phyloP scores from a whole-genome alignment of 768 basidiomycete species.

The Suillus fuscotomentosus region DNA sequence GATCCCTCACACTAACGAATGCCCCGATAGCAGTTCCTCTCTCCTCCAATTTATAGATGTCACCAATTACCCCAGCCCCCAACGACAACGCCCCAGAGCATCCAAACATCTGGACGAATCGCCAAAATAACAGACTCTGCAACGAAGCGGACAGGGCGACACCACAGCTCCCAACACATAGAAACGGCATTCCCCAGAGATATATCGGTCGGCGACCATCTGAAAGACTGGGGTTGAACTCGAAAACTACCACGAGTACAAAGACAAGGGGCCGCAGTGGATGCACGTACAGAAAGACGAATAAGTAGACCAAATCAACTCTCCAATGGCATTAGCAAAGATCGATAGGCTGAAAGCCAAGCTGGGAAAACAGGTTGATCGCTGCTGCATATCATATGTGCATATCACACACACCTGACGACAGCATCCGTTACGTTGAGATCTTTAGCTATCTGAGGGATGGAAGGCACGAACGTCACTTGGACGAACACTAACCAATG shows the following conservation, averaged over 20 bases:
- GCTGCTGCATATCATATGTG: too few relatives aligned
- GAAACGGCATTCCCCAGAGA: slow-evolving; percentile 55
- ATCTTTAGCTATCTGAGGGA: slow-evolving; percentile 65
- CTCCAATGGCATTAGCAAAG: slow-evolving; percentile 41
- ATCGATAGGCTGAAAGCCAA: slow-evolving; percentile 52
- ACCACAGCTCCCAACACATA: slow-evolving; percentile 58
- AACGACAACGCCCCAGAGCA: slow-evolving; percentile 52
- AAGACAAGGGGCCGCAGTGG: slow-evolving; percentile 6
- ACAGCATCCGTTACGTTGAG: slow-evolving; percentile 51
- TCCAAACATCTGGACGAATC: slow-evolving; percentile 69
- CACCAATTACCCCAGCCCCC: slow-evolving; percentile 65
- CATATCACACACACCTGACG: slow-evolving; percentile 41
- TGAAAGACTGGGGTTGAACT: slow-evolving; percentile 20
- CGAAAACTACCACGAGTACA: background rate
- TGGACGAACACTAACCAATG: slow-evolving; percentile 56
- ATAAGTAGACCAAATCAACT: slow-evolving; percentile 51
- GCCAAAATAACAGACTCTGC: slow-evolving; percentile 54
- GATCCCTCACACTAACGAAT: slow-evolving; percentile 45
- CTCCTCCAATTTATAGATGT: slow-evolving; percentile 65
- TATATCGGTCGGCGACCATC: slow-evolving; percentile 68
- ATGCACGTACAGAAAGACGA: slow-evolving; percentile 45
- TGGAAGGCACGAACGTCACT: slow-evolving; percentile 64
- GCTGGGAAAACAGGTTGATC: too few relatives aligned
- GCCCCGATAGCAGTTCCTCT: slow-evolving; percentile 58
- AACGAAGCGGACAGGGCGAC: slow-evolving; percentile 48